These are phyloP conservation scores for Apiospora koreana DNA, from an alignment of 2,329 filamentous ascomycete genomes.

Conservation along the genomic window DNA sequence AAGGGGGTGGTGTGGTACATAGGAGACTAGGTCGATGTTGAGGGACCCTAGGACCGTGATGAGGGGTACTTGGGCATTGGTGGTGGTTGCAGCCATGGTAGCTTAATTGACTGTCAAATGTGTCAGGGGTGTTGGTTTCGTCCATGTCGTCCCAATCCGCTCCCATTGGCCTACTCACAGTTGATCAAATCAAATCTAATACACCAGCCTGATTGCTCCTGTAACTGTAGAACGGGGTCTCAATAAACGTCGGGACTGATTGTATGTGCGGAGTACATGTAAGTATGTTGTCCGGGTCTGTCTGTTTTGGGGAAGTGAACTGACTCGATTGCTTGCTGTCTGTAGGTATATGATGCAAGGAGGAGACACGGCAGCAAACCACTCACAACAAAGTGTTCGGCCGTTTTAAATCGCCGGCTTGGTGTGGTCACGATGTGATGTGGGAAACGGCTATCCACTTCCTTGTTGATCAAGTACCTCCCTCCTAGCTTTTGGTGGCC, in stretches of 20 bases:
- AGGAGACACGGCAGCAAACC: too few species aligned
- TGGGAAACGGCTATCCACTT: too few species aligned
- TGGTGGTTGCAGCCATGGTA: not conserved
- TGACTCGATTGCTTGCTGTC: not conserved
- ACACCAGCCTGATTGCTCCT: not conserved
- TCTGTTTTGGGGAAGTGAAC: not conserved
- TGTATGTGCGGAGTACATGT: not conserved
- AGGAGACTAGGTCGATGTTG: constrained; percentile 90
- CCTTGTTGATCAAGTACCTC: not conserved
- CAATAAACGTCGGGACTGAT: not conserved
- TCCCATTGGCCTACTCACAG: not conserved
- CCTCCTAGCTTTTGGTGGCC: too few species aligned
- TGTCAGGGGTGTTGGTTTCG: not conserved
- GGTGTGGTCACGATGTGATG: too few species aligned
- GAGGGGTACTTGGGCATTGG: constrained; percentile 33
- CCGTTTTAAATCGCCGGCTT: not conserved
- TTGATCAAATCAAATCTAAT: not conserved
- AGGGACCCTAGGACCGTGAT: constrained; percentile 91
- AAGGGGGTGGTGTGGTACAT: constrained; percentile 78
- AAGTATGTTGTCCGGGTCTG: not conserved
- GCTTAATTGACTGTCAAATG: not conserved
- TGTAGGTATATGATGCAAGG: too few species aligned
- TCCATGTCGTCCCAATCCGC: not conserved
- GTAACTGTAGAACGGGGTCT: not conserved
- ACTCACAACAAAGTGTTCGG: not conserved